phyloP scores from a whole-genome alignment of 768 basidiomycete genomes.

The Mrakia frigida region DNA sequence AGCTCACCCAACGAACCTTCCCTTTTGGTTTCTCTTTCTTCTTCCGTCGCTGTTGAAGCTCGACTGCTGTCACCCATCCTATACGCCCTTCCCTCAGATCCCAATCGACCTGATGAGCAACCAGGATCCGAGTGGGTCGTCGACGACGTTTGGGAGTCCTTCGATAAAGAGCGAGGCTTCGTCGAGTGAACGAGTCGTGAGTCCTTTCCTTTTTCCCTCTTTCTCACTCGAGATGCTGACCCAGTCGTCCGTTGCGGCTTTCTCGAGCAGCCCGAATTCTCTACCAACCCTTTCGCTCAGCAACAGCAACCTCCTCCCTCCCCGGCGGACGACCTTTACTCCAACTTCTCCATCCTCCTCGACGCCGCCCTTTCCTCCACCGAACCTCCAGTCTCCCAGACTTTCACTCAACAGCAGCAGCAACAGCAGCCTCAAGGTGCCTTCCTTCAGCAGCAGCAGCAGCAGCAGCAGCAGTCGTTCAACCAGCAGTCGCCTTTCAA shows the following conservation, averaged over 20 bases:
- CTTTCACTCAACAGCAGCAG: neutral
- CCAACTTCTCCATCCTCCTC: conserved; percentile 14
- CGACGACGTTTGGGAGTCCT: neutral
- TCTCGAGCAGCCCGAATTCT: neutral
- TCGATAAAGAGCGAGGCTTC: neutral
- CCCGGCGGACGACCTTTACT: conserved; percentile 15
- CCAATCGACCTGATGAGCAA: neutral
- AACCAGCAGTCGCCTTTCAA: neutral
- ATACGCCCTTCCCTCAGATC: neutral
- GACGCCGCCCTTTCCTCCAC: conserved; percentile 10
- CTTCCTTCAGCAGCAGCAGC: neutral
- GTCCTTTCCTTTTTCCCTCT: neutral
- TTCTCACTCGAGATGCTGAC: neutral
- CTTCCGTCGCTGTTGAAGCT: too few species aligned
- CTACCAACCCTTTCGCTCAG: neutral
- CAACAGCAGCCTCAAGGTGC: neutral
- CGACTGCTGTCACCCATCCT: conserved; percentile 21
- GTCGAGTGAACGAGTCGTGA: neutral
- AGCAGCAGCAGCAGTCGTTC: neutral
- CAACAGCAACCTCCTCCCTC: neutral
- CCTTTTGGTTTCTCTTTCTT: neutral
- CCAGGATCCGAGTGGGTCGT: neutral
- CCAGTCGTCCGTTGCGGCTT: neutral
- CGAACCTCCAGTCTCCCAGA: neutral
- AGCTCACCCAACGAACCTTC: neutral